Conservation (phyloP, 805 yeast genomes). For the Teunomyces funiuensis region DNA sequence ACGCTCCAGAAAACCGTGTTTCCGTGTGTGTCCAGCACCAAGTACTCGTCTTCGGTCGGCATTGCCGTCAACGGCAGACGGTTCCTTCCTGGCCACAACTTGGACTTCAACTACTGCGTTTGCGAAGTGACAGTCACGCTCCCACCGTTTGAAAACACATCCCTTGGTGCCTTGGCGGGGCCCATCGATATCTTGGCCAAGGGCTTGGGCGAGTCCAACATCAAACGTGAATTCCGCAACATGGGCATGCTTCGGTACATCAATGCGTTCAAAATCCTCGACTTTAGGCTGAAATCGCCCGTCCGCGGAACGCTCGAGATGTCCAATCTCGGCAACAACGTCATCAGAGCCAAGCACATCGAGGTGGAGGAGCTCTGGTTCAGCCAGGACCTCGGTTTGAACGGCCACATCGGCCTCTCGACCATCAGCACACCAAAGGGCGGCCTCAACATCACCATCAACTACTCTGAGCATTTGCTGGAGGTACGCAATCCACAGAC, state of each 20-base stretch:
- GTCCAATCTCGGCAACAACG: slow-evolving; percentile 21
- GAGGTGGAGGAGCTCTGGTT: slow-evolving; percentile 16
- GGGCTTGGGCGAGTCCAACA: not conserved
- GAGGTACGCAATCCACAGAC: slow-evolving; percentile 3
- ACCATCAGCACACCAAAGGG: slow-evolving; percentile 14
- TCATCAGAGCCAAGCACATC: slow-evolving; percentile 8
- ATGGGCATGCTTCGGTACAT: slow-evolving; percentile 9
- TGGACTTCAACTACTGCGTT: slow-evolving; percentile 4
- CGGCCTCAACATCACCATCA: slow-evolving; percentile 18
- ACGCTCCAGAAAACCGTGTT: slow-evolving; percentile 18
- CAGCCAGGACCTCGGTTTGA: slow-evolving; percentile 18
- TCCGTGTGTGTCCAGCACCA: slow-evolving; percentile 5
- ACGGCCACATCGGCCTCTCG: slow-evolving; percentile 13
- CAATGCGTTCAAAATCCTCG: not conserved
- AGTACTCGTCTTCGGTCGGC: slow-evolving; percentile 4
- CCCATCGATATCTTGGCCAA: slow-evolving; percentile 1
- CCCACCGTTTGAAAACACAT: not conserved
- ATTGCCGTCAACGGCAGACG: slow-evolving; percentile 16
- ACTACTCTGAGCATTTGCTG: slow-evolving; percentile 9
- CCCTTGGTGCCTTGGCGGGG: not conserved
- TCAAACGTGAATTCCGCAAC: not conserved
- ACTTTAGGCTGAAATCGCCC: not conserved
- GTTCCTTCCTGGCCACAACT: slow-evolving; percentile 8
- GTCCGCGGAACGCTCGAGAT: slow-evolving; percentile 15
- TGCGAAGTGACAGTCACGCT: not conserved